Evolutionary conservation across 1,284 basidiomycete species (phyloP), one percentile per base, ranked within the genome.

Genomic region (Papiliotrema terrestris): DNA sequence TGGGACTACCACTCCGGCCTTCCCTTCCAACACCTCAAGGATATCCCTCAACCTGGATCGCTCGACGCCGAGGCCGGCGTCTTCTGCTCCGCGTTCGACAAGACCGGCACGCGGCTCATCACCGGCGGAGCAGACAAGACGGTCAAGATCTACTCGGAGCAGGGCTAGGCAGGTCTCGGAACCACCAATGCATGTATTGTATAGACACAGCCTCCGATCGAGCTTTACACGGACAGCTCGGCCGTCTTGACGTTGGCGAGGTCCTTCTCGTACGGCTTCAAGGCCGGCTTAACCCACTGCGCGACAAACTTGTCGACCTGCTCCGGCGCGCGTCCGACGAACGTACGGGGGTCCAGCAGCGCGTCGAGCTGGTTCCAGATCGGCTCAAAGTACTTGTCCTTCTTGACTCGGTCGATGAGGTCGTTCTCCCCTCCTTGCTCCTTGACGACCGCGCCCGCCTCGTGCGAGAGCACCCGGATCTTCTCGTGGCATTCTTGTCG

Each of bases 91-190:
- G 90, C 92, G 4, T 98, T 98, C 77, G 95, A 98, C 76, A 82
- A 86, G 73, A 98, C 95, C 0, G 96, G 95, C 2, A 95, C 93
- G 35, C 81, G 96, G 45, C 78, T 98, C 57, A 95, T 98, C 63
- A 98, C 93, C 1, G 96, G 95, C 47, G 89, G 94, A 22, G 95
- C 95, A 8, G 95, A 99, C 80, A 98, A 98, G 83, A 98, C 93
- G 9, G 94, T 96, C 80, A 96, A 96, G 83, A 62, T 75, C 47
- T 75, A 75, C 51, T 72, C 68, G 8, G 73, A 75, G 57, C 61
- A 72, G 48, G 67, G 65, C 19, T 74, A 68, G 58, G 19, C 13
- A 14, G 19, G 49, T 49, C 45, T 26, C 38, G 26, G 11, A 19
- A 13, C 25, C 22, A 35, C 19, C 36, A 45, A 32, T 42, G 20